Percentiles rank a stretch among this genome's conserved stretches.
phyloP scores from a whole-genome alignment of 2,329 filamentous ascomycete genomes.

The Penicillium expansum region DNA sequence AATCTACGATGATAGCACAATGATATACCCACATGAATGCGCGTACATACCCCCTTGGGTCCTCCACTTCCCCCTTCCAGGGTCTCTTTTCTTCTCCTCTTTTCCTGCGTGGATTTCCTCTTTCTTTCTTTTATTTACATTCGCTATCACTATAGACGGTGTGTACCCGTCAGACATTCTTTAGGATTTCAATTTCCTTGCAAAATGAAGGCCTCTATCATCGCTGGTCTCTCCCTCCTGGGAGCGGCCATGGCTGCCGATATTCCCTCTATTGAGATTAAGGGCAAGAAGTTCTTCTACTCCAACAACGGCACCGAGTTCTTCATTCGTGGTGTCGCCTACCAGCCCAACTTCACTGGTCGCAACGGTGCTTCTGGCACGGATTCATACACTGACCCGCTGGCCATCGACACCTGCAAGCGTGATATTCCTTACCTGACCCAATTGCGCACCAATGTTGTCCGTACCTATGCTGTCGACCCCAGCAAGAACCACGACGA shows the following conservation, averaged over 20 bases:
- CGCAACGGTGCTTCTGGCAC: constrained; percentile 46
- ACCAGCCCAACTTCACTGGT: constrained; percentile 69
- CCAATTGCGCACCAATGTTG: constrained; percentile 81
- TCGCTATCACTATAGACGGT: neutral
- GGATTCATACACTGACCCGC: constrained; percentile 72
- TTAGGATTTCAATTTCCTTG: constrained; percentile 5
- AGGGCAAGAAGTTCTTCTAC: constrained; percentile 89
- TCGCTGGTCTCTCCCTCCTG: constrained; percentile 54
- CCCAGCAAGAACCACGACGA: constrained; percentile 71
- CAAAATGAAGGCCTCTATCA: constrained; percentile 56
- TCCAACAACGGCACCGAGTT: constrained; percentile 74
- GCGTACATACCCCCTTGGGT: neutral
- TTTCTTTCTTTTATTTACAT: constrained; percentile 9
- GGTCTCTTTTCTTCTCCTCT: constrained; percentile 5
- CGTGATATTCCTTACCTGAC: constrained; percentile 81
- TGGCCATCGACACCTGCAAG: constrained; percentile 67
- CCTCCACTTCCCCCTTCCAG: constrained; percentile 11
- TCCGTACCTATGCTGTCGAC: constrained; percentile 93
- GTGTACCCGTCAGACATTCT: constrained; percentile 13
- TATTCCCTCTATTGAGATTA: constrained; percentile 59
- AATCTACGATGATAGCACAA: neutral
- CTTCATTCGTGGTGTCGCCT: constrained; percentile 87
- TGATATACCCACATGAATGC: constrained; percentile 8
- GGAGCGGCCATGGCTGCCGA: constrained; percentile 50
- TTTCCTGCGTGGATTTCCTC: constrained; percentile 1